phyloP scores from a whole-genome alignment of 2,329 filamentous ascomycete species.

The Curvularia eragrostidis region DNA sequence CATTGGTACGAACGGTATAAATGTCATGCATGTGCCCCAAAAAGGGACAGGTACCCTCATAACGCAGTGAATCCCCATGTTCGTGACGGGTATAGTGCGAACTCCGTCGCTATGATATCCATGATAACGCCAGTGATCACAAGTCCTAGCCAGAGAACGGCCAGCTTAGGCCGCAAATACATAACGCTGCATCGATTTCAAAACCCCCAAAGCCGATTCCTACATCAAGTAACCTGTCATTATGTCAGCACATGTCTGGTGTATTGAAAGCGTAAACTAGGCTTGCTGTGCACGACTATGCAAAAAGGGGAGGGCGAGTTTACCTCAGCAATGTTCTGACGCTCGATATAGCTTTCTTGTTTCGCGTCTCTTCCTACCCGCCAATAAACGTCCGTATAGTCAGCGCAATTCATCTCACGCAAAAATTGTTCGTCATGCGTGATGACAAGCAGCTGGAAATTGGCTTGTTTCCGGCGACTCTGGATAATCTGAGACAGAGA shows the following conservation, averaged over 20 bases:
- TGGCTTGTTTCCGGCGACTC: conserved; percentile 80
- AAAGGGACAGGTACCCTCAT: not conserved
- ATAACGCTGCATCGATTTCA: not conserved
- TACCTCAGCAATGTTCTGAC: conserved; percentile 57
- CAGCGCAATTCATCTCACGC: conserved; percentile 88
- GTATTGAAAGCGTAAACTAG: not conserved
- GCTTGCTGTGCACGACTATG: not conserved
- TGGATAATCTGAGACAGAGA: conserved; percentile 88
- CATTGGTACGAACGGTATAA: not conserved
- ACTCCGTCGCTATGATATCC: conserved; percentile 11
- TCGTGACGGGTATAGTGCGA: not conserved
- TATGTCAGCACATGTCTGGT: not conserved
- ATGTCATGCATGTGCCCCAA: not conserved
- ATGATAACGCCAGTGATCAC: conserved; percentile 1
- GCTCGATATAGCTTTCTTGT: conserved; percentile 87
- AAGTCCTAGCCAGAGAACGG: not conserved
- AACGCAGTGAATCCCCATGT: not conserved
- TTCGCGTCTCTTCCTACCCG: conserved; percentile 80
- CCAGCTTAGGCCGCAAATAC: not conserved
- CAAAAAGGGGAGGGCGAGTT: conserved; percentile 2
- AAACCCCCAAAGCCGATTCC: not conserved
- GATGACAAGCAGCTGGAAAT: conserved; percentile 98
- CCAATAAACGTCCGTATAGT: conserved; percentile 93
- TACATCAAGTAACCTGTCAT: not conserved
- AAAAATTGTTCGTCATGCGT: conserved; percentile 98